Evolutionary conservation across 805 yeast genomes (phyloP).

Genomic region (Wickerhamiella dianesei): DNA sequence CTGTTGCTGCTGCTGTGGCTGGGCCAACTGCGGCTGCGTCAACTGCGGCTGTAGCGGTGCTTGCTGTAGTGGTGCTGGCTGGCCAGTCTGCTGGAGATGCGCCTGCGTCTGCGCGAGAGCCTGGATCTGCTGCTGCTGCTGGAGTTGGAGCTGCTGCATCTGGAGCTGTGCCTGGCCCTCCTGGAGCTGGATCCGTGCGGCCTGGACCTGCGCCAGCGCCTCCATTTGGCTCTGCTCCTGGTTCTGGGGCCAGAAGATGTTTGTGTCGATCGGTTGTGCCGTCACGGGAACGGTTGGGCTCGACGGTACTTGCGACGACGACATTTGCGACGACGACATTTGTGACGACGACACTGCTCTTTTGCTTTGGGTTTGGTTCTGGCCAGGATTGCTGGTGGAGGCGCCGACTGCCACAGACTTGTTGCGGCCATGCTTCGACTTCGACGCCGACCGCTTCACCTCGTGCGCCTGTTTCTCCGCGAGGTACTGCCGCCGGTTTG

Average conservation of each 20-base stretch:
- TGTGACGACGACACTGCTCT: conserved; percentile 7
- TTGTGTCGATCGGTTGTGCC: conserved; percentile 5
- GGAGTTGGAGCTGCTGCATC: conserved; percentile 20
- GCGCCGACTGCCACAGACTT: conserved; percentile 1
- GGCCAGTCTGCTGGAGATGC: conserved; percentile 17
- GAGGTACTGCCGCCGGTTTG: conserved; percentile 62
- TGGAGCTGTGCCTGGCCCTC: conserved; percentile 20
- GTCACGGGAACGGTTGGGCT: not conserved
- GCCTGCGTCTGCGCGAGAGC: conserved; percentile 17
- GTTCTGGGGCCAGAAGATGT: conserved; percentile 14
- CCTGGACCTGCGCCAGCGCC: conserved; percentile 12
- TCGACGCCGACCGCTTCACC: conserved; percentile 9
- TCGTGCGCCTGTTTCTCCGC: conserved; percentile 43
- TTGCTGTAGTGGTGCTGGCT: conserved; percentile 15
- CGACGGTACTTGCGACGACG: not conserved
- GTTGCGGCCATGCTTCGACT: conserved; percentile 1
- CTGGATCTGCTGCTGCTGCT: conserved; percentile 19
- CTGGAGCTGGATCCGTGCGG: conserved; percentile 16
- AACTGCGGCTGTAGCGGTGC: conserved; percentile 15
- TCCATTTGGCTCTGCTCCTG: conserved; percentile 3
- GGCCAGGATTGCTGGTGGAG: conserved; percentile 3
- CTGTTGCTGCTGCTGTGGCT: conserved; percentile 18
- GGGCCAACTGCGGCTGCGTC: conserved; percentile 14
- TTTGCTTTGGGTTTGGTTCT: conserved; percentile 9
- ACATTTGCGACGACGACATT: conserved; percentile 5